Evolutionary conservation across 2,329 filamentous ascomycete genomes (phyloP).

Genomic region (Sporothrix phasma): DNA sequence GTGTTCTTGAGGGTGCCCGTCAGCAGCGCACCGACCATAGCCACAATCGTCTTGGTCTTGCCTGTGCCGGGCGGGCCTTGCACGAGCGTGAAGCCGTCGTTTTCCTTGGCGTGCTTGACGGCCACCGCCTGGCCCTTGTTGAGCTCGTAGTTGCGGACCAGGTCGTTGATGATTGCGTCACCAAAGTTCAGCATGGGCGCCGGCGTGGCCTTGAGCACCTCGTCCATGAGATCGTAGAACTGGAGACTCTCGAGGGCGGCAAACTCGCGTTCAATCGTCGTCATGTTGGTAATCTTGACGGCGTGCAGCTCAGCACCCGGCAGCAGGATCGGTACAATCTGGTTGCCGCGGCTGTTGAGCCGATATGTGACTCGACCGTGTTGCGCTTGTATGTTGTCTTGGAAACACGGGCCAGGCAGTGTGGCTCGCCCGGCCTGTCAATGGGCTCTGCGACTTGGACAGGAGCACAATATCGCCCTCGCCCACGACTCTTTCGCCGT

Average conservation of each 20-base stretch:
- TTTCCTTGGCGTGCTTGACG: constrained; percentile 83
- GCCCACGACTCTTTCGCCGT: constrained; percentile 34
- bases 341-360: constrained; percentile 57
- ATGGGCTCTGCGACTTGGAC: constrained; percentile 62
- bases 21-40: constrained; percentile 83
- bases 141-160: constrained; percentile 69
- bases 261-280: constrained; percentile 89
- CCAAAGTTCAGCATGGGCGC: constrained; percentile 78
- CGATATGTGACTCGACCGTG: constrained; percentile 78
- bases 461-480: constrained; percentile 87
- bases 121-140: constrained; percentile 87
- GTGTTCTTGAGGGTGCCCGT: constrained; percentile 41
- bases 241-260: constrained; percentile 82
- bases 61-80: constrained; percentile 94
- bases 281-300: constrained; percentile 84
- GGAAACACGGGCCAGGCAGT: constrained; percentile 80
- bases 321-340: constrained; percentile 52
- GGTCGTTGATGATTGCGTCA: constrained; percentile 57
- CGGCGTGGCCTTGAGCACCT: constrained; percentile 75
- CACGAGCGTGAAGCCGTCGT: constrained; percentile 93
- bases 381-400: constrained; percentile 72
- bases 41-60: constrained; percentile 96
- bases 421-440: constrained; percentile 54
- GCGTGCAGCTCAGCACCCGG: constrained; percentile 63
- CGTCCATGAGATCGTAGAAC: constrained; percentile 92